These are phyloP conservation scores for Nicotiana otophora DNA, from an alignment of 257 asterid genomes.

Conservation along the genomic window DNA sequence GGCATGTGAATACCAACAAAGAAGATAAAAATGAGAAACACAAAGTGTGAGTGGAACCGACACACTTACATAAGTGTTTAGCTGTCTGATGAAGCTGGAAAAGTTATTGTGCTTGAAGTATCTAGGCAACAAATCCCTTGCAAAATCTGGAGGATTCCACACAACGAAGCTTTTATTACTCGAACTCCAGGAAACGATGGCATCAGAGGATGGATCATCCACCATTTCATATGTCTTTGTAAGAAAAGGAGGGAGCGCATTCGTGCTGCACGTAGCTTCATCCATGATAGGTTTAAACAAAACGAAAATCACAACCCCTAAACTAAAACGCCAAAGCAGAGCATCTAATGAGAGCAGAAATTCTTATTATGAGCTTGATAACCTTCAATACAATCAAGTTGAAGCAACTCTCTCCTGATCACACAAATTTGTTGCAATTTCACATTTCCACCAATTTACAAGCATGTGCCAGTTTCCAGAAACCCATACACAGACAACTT, in stretches of 20 bases:
- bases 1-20: background rate
- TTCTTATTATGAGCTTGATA: background rate
- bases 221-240: conserved; percentile 91
- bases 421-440: background rate
- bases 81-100: conserved; percentile 91
- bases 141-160: conserved; percentile 72
- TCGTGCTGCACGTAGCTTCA: conserved; percentile 53
- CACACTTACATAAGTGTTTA: conserved; percentile 74
- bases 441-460: conserved; percentile 1
- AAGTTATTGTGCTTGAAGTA: conserved; percentile 88
- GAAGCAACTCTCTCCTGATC: background rate
- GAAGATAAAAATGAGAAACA: background rate
- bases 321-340: background rate
- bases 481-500: background rate
- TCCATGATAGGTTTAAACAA: conserved; percentile 43
- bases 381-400: background rate
- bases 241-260: conserved; percentile 74
- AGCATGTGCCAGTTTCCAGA: background rate
- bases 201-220: conserved; percentile 59
- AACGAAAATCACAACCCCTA: conserved; percentile 10
- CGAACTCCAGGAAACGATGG: conserved; percentile 75
- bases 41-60: background rate
- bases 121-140: conserved; percentile 65
- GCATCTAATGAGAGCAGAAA: background rate
- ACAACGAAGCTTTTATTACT: conserved; percentile 69